Conservation (phyloP, 139 green algal species). For the Chlamydomonas urium region DNA sequence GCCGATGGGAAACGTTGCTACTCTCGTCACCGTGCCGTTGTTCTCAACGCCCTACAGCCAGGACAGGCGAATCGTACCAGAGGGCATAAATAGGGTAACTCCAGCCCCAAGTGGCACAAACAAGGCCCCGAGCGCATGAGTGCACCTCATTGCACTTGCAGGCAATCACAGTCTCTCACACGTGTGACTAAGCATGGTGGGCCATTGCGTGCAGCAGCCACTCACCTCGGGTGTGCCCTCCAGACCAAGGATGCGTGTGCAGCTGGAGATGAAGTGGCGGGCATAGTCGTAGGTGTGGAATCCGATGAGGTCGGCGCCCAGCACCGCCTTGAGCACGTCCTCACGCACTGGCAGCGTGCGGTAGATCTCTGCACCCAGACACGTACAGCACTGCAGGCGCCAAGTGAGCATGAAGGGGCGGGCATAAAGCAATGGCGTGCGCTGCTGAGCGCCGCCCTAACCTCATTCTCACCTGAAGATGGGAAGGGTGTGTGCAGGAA, state of each 20-base stretch:
- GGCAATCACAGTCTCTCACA: too few species aligned
- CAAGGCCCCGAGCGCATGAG: too few species aligned
- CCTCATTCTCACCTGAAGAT: conserved; percentile 34
- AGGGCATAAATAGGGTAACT: too few species aligned
- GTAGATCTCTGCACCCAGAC: conserved; percentile 81
- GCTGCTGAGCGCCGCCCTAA: neutral
- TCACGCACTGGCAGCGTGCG: conserved; percentile 59
- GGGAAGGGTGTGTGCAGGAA: conserved; percentile 92
- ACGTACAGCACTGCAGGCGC: too few species aligned
- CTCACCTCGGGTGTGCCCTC: conserved; percentile 45
- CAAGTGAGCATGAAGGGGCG: too few species aligned
- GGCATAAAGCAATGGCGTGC: too few species aligned
- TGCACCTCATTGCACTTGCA: too few species aligned
- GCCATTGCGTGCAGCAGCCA: too few species aligned
- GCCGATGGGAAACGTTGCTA: conserved; percentile 92
- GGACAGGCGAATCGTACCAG: too few species aligned
- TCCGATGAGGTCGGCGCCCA: conserved; percentile 84
- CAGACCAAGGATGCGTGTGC: conserved; percentile 87
- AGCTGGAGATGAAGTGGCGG: conserved; percentile 88
- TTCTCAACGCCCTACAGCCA: conserved; percentile 87
- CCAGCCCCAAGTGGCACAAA: too few species aligned
- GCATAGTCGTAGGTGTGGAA: conserved; percentile 97
- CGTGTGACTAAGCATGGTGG: too few species aligned
- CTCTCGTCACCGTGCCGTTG: conserved; percentile 77
- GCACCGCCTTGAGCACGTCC: conserved; percentile 79